A percentile compares a stretch with the other conserved stretches of the same genome.
phyloP scores from a whole-genome alignment of 2,329 filamentous ascomycete genomes.

The Acrocalymma vagum region DNA sequence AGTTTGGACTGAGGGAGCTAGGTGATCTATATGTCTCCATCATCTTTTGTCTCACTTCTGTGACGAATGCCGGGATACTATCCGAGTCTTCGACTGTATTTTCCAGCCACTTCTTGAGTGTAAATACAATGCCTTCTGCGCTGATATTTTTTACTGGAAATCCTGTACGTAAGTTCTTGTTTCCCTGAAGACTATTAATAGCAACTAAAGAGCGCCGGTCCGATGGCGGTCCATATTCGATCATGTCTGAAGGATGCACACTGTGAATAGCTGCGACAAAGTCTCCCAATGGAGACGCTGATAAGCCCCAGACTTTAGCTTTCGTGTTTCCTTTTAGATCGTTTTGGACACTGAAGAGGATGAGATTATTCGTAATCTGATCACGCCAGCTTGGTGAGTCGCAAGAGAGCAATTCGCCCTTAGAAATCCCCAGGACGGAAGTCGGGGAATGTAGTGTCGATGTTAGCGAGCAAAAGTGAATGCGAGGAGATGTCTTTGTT shows the following conservation, averaged over 20 bases:
- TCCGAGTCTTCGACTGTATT: slow-evolving; percentile 36
- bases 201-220: slow-evolving; percentile 53
- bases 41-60: slow-evolving; percentile 31
- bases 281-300: slow-evolving; percentile 55
- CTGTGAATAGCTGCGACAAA: slow-evolving; percentile 60
- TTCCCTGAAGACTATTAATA: slow-evolving; percentile 32
- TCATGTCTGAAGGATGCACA: slow-evolving; percentile 64
- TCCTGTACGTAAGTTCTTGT: slow-evolving; percentile 20
- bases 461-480: slow-evolving; percentile 50
- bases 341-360: slow-evolving; percentile 58
- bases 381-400: slow-evolving; percentile 48
- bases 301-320: slow-evolving; percentile 64
- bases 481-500: slow-evolving; percentile 16
- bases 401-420: slow-evolving; percentile 13
- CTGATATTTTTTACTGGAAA: slow-evolving; percentile 29
- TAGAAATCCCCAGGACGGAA: slow-evolving; percentile 35
- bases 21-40: slow-evolving; percentile 22
- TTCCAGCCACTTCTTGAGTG: slow-evolving; percentile 42
- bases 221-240: slow-evolving; percentile 62
- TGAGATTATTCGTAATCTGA: slow-evolving; percentile 46
- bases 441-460: slow-evolving; percentile 44
- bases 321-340: slow-evolving; percentile 59
- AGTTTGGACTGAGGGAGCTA: not conserved
- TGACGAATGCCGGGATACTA: slow-evolving; percentile 27
- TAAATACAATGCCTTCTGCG: slow-evolving; percentile 44